phyloP scores from a whole-genome alignment of 306 rosid genomes.

The Prunus kanzakura region DNA sequence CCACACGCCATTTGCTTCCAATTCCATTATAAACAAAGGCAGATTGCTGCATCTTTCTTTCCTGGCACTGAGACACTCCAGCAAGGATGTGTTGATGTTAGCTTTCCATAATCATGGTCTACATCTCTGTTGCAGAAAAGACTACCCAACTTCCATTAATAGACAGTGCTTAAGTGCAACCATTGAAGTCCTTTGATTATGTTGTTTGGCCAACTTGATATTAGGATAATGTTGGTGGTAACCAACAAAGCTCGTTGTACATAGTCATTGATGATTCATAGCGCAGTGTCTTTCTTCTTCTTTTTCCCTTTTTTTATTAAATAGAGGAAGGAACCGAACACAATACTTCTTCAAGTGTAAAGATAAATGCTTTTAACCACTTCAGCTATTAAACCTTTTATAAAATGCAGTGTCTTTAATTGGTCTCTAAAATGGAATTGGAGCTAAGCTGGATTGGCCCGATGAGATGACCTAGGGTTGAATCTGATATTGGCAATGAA shows the following conservation, averaged over 20 bases:
- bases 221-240: not conserved
- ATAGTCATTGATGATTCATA: too few relatives aligned
- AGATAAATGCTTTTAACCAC: too few relatives aligned
- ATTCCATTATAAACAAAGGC: not conserved
- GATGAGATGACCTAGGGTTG: not conserved
- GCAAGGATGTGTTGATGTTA: not conserved
- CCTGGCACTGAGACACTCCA: constrained; percentile 14
- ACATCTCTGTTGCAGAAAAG: not conserved
- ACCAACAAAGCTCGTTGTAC: not conserved
- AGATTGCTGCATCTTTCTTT: not conserved
- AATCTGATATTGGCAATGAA: not conserved
- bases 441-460: not conserved
- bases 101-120: not conserved
- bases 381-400: too few relatives aligned
- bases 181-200: not conserved
- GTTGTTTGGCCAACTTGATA: not conserved
- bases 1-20: constrained; percentile 19
- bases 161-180: not conserved
- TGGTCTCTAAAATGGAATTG: not conserved
- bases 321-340: too few relatives aligned
- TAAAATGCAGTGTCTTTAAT: not conserved
- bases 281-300: too few relatives aligned
- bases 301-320: too few relatives aligned
- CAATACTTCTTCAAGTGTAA: too few relatives aligned
- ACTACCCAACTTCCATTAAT: not conserved